Evolutionary conservation across 2,329 filamentous ascomycete species (phyloP), one percentile per base, ranked within the genome.

Genomic region (Penicillium palitans): DNA sequence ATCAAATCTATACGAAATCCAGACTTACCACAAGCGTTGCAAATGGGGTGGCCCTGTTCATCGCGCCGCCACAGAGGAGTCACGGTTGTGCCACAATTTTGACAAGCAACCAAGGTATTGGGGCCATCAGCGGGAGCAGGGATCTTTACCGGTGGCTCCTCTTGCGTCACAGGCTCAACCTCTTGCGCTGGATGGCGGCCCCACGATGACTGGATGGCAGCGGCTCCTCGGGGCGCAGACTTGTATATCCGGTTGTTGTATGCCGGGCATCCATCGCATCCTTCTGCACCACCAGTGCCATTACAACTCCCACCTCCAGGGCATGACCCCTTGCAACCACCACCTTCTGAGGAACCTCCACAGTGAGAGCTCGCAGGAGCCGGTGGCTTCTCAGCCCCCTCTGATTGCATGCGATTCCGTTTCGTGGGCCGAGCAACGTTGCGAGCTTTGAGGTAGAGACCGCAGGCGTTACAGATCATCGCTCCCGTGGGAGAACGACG

Each of bases 201-300:
- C 70, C 73, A 72, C 17, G 66, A 55, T 25, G 68, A 57, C 51
- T 75, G 73, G 41, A 66, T 64, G 4, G 68, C 66, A 10, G 68
- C 60, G 8, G 66, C 65, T 70, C 76, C 61, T 82, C 80, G 54
- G 87, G 79, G 55, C 81, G 87, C 65, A 90, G 85, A 72, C 90
- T 97, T 98, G 35, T 93, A 90, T 40, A 98, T 87, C 53, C 95
- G 87, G 72, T 99, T 99, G 81, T 99, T 99, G 81, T 91, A 99
- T 2, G 95, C 95, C 37, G 95, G 95, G 71, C 95, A 99, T 13
- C 95, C 95, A 73, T 91, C 92, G 74, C 95, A 99, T 21, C 92
- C 93, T 72, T 96, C 91, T 33, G 95, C 92, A 53, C 95, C 95
- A 45, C 95, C 95, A 24, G 95, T 98, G 48, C 95, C 95, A 73